Evolutionary conservation across 805 yeast species (phyloP), one percentile per base, ranked within the genome.

Genomic region (Pichia exigua): DNA sequence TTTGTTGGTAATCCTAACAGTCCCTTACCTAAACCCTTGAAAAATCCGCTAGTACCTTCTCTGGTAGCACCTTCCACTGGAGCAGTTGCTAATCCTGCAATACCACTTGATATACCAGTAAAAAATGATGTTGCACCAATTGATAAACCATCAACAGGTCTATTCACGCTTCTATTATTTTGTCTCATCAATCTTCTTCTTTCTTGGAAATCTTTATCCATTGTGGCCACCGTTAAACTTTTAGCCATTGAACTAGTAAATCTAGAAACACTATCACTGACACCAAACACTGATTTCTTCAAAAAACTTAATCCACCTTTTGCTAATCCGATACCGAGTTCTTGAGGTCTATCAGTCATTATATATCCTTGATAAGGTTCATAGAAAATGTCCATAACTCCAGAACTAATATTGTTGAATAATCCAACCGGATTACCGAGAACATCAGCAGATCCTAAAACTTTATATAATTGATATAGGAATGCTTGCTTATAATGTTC

Each of bases 381-480:
- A 64, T 94, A 94, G 66, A 94, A 94, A 20, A 94, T 85, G 66
- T 94, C 99, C 79, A 90, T 78, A 12, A 94, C 94, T 48, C 99
- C 99, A 0, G 97, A 89, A 52, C 96, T 83, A 52, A 94, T 73
- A 59, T 90, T 91, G 65, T 88, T 94, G 72, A 94, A 94, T 55
- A 94, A 72, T 1, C 99, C 99, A 28, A 95, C 98, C 0, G 99
- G 99, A 59, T 95, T 94, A 22, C 99, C 99, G 47, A 94, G 71
- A 58, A 94, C 81, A 68, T 95, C 99, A 0, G 98, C 99, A 20
- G 97, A 89, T 0, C 99, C 99, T 35, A 95, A 72, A 44, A 94
- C 83, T 65, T 89, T 90, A 69, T 94, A 95, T 35, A 94, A 73
- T 67, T 94, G 99, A 63, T 87, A 90, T 53, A 94, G 76, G 68